phyloP scores from a whole-genome alignment of 2,329 filamentous ascomycete genomes.

The Hymenoscyphus salicellus region DNA sequence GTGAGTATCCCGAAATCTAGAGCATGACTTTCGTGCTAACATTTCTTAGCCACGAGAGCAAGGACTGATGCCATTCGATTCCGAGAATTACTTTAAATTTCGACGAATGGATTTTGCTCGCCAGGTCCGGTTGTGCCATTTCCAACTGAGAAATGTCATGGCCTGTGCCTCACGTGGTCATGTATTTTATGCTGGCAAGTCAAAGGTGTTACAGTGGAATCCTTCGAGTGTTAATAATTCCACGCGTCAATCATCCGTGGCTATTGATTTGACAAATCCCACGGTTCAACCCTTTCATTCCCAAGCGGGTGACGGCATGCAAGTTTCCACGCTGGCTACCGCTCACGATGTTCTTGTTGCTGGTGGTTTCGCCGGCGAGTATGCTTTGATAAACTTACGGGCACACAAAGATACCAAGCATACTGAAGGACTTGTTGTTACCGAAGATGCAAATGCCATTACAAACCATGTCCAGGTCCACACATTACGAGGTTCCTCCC shows the following conservation, averaged over 20 bases:
- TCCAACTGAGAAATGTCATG: slow-evolving; percentile 63
- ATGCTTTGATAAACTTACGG: slow-evolving; percentile 37
- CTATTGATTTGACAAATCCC: slow-evolving; percentile 33
- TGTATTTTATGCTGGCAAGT: slow-evolving; percentile 54
- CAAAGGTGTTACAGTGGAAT: slow-evolving; percentile 52
- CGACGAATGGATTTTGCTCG: slow-evolving; percentile 53
- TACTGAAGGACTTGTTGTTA: slow-evolving; percentile 39
- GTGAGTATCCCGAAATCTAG: slow-evolving; percentile 41
- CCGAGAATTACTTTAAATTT: slow-evolving; percentile 54
- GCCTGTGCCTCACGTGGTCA: slow-evolving; percentile 54
- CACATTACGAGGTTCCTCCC: slow-evolving; percentile 48
- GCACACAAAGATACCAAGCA: slow-evolving; percentile 32
- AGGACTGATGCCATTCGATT: slow-evolving; percentile 22
- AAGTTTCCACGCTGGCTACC: slow-evolving; percentile 37
- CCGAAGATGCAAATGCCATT: slow-evolving; percentile 56
- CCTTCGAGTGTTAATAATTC: slow-evolving; percentile 43
- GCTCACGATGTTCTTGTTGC: slow-evolving; percentile 39
- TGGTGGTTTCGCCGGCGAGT: slow-evolving; percentile 41
- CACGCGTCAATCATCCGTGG: slow-evolving; percentile 12
- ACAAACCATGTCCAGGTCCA: slow-evolving; percentile 64
- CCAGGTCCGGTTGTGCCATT: slow-evolving; percentile 58
- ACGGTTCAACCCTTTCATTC: slow-evolving; percentile 27
- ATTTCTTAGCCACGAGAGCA: slow-evolving; percentile 19
- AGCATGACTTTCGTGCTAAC: neutral
- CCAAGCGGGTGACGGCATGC: slow-evolving; percentile 21